Base-by-base conservation (phyloP, 1,139 yeast genomes). In the Wickerhamiella infanticola region DNA sequence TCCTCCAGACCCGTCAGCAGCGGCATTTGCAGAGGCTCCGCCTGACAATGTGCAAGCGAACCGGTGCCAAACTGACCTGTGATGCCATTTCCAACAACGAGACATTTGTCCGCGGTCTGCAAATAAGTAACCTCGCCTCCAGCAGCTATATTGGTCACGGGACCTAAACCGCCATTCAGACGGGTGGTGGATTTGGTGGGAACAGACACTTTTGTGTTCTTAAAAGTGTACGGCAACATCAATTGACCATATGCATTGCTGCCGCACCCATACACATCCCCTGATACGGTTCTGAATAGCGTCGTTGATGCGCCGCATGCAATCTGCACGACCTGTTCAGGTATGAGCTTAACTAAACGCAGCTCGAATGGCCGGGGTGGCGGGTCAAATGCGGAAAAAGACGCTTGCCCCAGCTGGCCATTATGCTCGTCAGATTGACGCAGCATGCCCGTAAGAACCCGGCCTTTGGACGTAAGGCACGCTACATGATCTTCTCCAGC, bases 11-110 rank as follows among this genome's bases (percentile, higher is more conserved):
- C 65, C 40, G 57, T 51, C 40, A 67, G 54, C 8, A 55, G 49
- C 59, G 75, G 76, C 48, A 88, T 62, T 39, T 72, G 70, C 24
- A 73, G 68, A 5, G 96, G 95, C 42, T 70, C 72, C 23, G 75
- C 66, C 56, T 79, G 81, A 13, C 84, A 79, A 59, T 86, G 95
- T 43, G 80, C 66, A 60, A 71, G 86, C 46, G 79, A 68, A 25
- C 84, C 86, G 43, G 76, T 73, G 18, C 96, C 98, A 48, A 86
- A 68, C 63, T 85, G 94, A n/a, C 97, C 98, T 55, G 74, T 73
- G 45, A 81, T 63, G 3, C 97, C 95, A 55, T 78, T 77, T 25
- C 98, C 98, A 65, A 86, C 79, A 4, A 85, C 70, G 53, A 56
- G 63, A 40, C 54, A 46, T 37, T 50, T 53, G 51, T 42, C 64